Conservation (phyloP, 2,329 filamentous ascomycete species). For the Coniosporium tulheliwenetii region DNA sequence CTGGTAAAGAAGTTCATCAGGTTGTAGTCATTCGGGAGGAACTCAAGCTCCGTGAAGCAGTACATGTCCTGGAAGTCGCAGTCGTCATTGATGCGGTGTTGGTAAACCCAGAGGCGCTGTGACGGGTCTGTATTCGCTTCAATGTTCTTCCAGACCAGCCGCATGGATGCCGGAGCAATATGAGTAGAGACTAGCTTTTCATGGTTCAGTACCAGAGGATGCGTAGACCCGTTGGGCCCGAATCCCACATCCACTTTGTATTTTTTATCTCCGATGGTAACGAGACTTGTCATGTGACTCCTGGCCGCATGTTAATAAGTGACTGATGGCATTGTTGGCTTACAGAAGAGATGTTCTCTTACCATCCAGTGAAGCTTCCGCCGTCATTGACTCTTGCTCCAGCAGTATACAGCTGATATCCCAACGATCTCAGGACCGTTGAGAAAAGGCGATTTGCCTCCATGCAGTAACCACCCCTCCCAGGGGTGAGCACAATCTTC, state of each 20-base stretch:
- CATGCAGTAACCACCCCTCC: constrained; percentile 45
- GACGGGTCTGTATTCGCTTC: constrained; percentile 24
- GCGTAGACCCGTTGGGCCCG: constrained; percentile 44
- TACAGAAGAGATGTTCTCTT: constrained; percentile 4
- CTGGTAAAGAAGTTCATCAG: constrained; percentile 44
- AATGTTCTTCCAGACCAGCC: constrained; percentile 35
- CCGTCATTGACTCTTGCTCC: constrained; percentile 23
- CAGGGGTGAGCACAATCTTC: constrained; percentile 33
- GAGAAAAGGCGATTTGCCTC: constrained; percentile 41
- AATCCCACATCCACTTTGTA: constrained; percentile 49
- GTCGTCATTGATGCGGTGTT: constrained; percentile 28
- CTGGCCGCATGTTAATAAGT: constrained; percentile 12
- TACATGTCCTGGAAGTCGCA: constrained; percentile 27
- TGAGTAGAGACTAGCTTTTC: constrained; percentile 26
- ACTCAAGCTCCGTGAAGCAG: constrained; percentile 34
- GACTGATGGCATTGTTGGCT: constrained; percentile 2
- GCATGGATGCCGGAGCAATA: constrained; percentile 40
- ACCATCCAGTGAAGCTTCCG: constrained; percentile 7
- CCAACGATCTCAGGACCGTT: constrained; percentile 34
- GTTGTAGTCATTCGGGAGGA: constrained; percentile 43
- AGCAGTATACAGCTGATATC: constrained; percentile 27
- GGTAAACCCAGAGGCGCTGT: constrained; percentile 42
- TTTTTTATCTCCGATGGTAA: constrained; percentile 26
- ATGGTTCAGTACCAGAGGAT: constrained; percentile 39
- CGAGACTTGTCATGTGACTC: constrained; percentile 29